phyloP scores from a whole-genome alignment of 2,329 filamentous ascomycete genomes.

The Daldinia eschscholtzii region DNA sequence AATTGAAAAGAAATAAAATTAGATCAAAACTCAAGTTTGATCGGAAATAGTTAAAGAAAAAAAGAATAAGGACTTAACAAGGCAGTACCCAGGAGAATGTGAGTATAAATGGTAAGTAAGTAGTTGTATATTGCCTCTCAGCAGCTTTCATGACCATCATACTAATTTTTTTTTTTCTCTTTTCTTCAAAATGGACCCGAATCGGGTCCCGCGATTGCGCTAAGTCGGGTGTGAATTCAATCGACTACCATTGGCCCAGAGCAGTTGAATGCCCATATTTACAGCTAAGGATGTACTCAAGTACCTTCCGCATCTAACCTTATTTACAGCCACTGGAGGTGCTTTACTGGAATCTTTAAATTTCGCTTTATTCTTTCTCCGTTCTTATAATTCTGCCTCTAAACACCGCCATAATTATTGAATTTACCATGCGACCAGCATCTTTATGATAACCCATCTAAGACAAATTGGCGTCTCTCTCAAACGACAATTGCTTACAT shows the following conservation, averaged over 20 bases:
- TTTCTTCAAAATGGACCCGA: conserved; percentile 6
- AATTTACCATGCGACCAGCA: conserved; percentile 3
- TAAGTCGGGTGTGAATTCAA: conserved; percentile 27
- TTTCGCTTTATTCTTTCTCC: conserved; percentile 29
- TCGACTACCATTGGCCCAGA: conserved; percentile 21
- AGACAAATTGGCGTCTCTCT: neutral
- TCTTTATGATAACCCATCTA: neutral
- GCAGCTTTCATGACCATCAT: conserved; percentile 44
- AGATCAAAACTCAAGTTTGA: neutral
- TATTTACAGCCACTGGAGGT: neutral
- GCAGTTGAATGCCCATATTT: conserved; percentile 9
- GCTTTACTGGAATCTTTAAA: too few species aligned
- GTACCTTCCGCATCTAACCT: neutral
- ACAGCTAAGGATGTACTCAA: neutral
- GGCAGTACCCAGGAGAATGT: neutral
- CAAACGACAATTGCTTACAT: neutral
- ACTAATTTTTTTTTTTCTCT: conserved; percentile 42
- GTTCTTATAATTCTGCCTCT: conserved; percentile 46
- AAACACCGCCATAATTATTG: conserved; percentile 48
- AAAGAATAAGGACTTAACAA: neutral
- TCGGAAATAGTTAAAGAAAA: neutral
- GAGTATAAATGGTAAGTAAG: neutral
- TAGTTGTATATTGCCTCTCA: neutral
- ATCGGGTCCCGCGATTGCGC: conserved; percentile 17
- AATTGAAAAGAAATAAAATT: conserved; percentile 1